phyloP scores from a whole-genome alignment of 164 flowering plant species.

The Vitis riparia region DNA sequence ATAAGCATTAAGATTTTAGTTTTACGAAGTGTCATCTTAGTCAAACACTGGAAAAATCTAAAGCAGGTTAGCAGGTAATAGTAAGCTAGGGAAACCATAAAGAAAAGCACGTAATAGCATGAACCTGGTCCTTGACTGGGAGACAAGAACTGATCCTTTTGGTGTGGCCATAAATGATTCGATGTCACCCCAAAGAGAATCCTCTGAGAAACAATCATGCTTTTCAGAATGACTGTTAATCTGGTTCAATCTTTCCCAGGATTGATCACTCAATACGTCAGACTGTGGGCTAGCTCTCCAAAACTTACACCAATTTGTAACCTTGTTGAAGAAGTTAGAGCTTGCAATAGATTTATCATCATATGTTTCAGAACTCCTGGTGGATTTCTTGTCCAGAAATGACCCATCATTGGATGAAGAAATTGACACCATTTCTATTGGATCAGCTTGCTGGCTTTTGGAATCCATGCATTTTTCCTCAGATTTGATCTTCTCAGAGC shows the following conservation, averaged over 20 bases:
- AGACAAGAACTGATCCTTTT: slow-evolving; percentile 39
- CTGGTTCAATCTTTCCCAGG: slow-evolving; percentile 13
- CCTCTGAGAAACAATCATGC: slow-evolving; percentile 37
- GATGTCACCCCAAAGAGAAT: slow-evolving; percentile 62
- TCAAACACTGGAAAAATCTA: not conserved
- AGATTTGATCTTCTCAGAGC: slow-evolving; percentile 11
- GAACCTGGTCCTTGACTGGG: slow-evolving; percentile 73
- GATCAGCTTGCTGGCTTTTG: slow-evolving; percentile 8
- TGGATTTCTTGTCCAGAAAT: slow-evolving; percentile 9
- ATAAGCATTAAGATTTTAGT: too few relatives aligned
- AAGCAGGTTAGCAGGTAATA: not conserved
- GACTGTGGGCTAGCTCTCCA: slow-evolving; percentile 18
- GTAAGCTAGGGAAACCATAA: not conserved
- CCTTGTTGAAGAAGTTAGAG: slow-evolving; percentile 22
- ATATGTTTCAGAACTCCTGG: slow-evolving; percentile 7
- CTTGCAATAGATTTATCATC: slow-evolving; percentile 17
- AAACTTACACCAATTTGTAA: slow-evolving; percentile 37
- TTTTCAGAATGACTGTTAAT: slow-evolving; percentile 14
- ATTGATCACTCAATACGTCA: slow-evolving; percentile 19
- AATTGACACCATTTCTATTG: slow-evolving; percentile 11
- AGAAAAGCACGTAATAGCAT: not conserved
- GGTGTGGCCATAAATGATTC: slow-evolving; percentile 47
- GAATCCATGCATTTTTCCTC: slow-evolving; percentile 14
- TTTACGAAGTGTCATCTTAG: not conserved
- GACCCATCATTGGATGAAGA: slow-evolving; percentile 24